Evolutionary conservation across 108 stramenopile species (phyloP), one percentile per base, ranked within the genome.

Genomic region (Nitzschia palea): DNA sequence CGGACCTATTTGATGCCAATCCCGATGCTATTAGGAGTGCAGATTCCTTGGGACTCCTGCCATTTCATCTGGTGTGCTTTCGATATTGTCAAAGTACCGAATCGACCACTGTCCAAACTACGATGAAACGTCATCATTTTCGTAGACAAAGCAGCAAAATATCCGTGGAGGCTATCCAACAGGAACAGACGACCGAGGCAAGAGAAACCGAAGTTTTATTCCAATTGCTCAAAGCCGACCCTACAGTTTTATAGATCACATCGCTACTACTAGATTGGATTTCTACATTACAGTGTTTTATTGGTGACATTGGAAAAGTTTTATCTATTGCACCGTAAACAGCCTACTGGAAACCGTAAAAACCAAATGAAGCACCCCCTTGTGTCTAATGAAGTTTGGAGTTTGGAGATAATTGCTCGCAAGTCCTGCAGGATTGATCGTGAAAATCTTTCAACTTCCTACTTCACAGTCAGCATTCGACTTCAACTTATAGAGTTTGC

Each of bases 1-100:
- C 73, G 12, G 42, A 48, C 15, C 61, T 86, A n/a, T 86, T 89
- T 62, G 69, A 78, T 29, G 88, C 86, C 23, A 74, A 89, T 59
- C 82, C 88, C 4, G 74, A 65, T n/a, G 81, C 79, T 1, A 67
- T 84, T 26, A 12, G 61, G 33, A 32, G 31, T n/a, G 67, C 67
- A 55, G 84, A 89, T 59, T 20, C 33, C 9, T 29, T 63, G 52
- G 84, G 84, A 4, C 54, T 85, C 47, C 71, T 89, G 52, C 88
- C 88, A n/a, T 79, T 89, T 34, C 80, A 86, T 51, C 71, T 83
- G 55, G 70, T 67, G 37, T 73, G 77, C 9, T 63, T 82, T 44
- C 73, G 61, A 9, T 80, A 75, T 54, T 30, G 62, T 0, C 42
- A 2, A 10, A 18, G 10, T 1, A 14, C 53, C 5, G 29, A 4